A percentile compares a stretch with the other conserved stretches of the same genome.
These are phyloP conservation scores for Pythium vanterpoolii DNA, from an alignment of 352 stramenopile genomes.

Conservation along the genomic window DNA sequence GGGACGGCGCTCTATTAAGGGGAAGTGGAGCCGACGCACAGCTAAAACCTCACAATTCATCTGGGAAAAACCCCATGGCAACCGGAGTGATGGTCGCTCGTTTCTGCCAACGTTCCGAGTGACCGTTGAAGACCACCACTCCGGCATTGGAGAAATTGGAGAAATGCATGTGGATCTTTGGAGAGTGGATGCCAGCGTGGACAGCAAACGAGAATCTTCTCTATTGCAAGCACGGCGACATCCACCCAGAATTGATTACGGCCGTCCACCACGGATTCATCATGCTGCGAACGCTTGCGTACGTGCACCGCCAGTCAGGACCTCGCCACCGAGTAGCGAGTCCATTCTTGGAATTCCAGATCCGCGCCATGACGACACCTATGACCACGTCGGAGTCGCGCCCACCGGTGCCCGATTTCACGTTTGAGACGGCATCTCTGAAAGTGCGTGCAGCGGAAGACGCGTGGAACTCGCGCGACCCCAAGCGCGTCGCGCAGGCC, in stretches of 20 bases:
- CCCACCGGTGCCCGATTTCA: constrained; percentile 76
- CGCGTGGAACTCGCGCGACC: constrained; percentile 85
- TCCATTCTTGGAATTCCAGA: background rate
- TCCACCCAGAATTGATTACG: background rate
- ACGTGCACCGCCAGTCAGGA: background rate
- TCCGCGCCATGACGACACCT: background rate
- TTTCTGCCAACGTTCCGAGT: no score
- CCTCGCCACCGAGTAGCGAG: background rate
- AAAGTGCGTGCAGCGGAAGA: constrained; percentile 88
- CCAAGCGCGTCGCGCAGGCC: constrained; percentile 64
- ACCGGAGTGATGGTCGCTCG: background rate
- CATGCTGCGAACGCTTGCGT: background rate
- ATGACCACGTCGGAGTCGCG: constrained; percentile 8
- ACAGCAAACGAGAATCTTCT: background rate
- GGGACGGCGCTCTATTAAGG: constrained; percentile 9
- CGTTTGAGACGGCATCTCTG: constrained; percentile 55
- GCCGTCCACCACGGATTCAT: background rate
- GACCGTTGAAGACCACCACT: background rate
- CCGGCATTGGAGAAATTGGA: background rate
- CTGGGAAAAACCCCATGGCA: background rate
- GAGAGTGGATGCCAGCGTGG: background rate
- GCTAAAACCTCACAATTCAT: constrained; percentile 1
- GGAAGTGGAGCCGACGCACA: background rate
- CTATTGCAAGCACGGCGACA: background rate
- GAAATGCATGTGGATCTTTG: no score